These are phyloP conservation scores for Venustampulla echinocandica DNA, from an alignment of 495 filamentous ascomycete genomes.

Conservation along the genomic window DNA sequence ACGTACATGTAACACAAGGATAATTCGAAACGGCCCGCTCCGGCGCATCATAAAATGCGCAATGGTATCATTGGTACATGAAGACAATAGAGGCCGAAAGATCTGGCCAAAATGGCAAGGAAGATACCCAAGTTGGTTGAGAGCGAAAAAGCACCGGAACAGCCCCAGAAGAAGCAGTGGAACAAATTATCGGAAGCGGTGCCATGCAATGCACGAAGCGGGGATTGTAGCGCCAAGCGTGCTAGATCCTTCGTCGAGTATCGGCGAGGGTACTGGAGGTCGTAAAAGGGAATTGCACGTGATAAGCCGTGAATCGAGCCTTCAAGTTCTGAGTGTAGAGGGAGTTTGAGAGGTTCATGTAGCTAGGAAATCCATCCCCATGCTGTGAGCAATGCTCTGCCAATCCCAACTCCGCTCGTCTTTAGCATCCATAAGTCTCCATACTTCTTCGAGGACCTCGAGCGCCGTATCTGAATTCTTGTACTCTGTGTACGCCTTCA, in stretches of 20 bases:
- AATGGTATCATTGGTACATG: neutral
- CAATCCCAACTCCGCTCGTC: conserved; percentile 81
- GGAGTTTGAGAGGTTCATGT: too few relatives aligned
- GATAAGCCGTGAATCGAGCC: neutral
- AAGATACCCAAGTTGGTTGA: neutral
- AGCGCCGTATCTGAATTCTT: conserved; percentile 72
- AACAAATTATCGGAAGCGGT: neutral
- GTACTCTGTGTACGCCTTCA: conserved; percentile 70
- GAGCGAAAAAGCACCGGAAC: too few relatives aligned
- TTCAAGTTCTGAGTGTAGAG: too few relatives aligned
- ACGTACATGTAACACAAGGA: too few relatives aligned
- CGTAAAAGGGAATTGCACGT: neutral
- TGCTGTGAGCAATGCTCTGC: conserved; percentile 67
- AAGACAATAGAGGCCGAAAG: neutral
- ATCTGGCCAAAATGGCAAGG: neutral
- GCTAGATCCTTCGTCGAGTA: neutral
- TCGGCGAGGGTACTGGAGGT: neutral
- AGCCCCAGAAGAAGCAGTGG: neutral
- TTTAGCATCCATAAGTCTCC: conserved; percentile 71
- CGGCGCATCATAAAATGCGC: neutral
- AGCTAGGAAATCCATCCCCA: conserved; percentile 77
- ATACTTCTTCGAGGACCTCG: conserved; percentile 69
- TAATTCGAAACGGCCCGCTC: neutral
- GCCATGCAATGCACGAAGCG: neutral
- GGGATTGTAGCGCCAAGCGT: neutral